Conservation (phyloP, 2,329 filamentous ascomycete species). For the Pseudogymnoascus sp. region DNA sequence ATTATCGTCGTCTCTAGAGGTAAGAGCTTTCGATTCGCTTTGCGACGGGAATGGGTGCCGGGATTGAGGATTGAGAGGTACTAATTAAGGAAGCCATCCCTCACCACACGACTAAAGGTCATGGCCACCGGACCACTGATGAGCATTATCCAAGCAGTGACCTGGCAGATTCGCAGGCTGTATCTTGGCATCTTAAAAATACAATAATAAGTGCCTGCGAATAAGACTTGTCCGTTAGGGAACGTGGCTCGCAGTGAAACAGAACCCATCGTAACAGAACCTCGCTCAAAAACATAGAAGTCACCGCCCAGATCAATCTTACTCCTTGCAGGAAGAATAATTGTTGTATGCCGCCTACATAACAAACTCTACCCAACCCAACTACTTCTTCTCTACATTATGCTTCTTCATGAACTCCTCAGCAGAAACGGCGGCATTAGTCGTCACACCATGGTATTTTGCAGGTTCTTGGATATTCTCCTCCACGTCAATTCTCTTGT, state of each 20-base stretch:
- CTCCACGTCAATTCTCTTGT: slow-evolving; percentile 2
- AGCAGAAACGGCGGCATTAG: not conserved
- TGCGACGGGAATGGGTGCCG: not conserved
- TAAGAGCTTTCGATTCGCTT: not conserved
- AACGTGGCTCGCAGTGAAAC: not conserved
- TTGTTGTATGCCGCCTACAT: not conserved
- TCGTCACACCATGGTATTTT: slow-evolving; percentile 1
- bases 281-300: not conserved
- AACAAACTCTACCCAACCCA: not conserved
- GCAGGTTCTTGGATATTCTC: slow-evolving; percentile 5
- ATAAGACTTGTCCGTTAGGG: not conserved
- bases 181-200: not conserved
- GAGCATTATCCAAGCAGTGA: not conserved
- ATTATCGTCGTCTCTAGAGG: not conserved
- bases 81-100: not conserved
- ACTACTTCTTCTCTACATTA: not conserved
- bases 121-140: not conserved
- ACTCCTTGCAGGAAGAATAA: not conserved
- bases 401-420: slow-evolving; percentile 1
- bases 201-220: not conserved
- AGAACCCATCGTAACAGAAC: not conserved
- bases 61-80: not conserved
- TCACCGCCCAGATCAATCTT: not conserved
- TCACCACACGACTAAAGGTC: not conserved
- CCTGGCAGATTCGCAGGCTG: not conserved